phyloP scores from a whole-genome alignment of 495 filamentous ascomycete genomes.

The Evernia prunastri region DNA sequence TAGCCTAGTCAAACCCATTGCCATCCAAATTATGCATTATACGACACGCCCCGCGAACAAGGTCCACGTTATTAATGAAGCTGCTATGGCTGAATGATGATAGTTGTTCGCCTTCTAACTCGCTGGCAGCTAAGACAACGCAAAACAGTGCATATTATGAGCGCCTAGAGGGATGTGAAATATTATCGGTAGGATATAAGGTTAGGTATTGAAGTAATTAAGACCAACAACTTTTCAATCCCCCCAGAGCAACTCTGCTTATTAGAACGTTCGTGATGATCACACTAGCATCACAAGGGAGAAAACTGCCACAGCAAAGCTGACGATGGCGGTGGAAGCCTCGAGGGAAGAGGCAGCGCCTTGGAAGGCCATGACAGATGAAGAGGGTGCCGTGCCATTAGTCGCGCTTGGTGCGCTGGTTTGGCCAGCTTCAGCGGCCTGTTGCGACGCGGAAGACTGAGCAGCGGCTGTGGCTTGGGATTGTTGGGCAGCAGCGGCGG shows the following conservation, averaged over 20 bases:
- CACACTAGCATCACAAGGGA: neutral
- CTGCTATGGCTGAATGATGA: neutral
- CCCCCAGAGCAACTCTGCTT: neutral
- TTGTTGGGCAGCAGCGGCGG: neutral
- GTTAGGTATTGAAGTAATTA: constrained; percentile 4
- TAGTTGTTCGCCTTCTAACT: neutral
- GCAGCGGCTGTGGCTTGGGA: neutral
- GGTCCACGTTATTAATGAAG: neutral
- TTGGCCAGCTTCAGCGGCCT: neutral
- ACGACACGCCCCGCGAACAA: neutral
- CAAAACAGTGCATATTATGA: neutral
- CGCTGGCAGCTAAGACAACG: constrained; percentile 3
- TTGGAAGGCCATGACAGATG: constrained; percentile 5
- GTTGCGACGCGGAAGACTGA: neutral
- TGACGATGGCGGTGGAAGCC: constrained; percentile 2
- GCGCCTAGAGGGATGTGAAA: neutral
- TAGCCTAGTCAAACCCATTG: neutral
- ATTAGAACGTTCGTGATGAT: neutral
- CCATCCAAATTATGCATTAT: neutral
- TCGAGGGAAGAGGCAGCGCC: constrained; percentile 12
- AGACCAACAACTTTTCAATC: neutral
- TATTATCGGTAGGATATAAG: neutral
- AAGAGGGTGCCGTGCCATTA: neutral
- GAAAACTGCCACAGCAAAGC: neutral
- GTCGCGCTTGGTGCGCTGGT: neutral